Percentiles rank a stretch among this genome's conserved stretches.
Evolutionary conservation across 208 protist genomes (phyloP).

Genomic region (Vickermania ingenoplastis): DNA sequence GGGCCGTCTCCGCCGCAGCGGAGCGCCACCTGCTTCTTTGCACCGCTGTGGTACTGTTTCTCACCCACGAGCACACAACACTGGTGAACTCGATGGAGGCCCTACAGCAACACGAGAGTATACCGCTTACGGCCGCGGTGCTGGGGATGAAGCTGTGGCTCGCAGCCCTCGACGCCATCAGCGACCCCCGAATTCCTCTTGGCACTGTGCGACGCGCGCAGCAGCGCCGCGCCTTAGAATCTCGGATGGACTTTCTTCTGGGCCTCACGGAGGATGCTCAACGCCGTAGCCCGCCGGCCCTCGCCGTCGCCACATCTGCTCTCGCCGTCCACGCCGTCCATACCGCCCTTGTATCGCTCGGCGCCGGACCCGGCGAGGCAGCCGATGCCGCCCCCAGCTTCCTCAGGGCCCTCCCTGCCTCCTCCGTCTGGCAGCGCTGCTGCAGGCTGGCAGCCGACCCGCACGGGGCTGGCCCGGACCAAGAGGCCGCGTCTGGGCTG

Average conservation of each 20-base stretch:
- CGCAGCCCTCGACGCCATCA: conserved; percentile 34
- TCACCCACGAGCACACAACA: not conserved
- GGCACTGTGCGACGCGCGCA: conserved; percentile 49
- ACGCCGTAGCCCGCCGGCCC: not conserved
- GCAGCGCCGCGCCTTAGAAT: conserved; percentile 42
- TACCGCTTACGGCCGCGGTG: not conserved
- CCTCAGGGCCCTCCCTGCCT: conserved; percentile 34
- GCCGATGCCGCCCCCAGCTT: conserved; percentile 46
- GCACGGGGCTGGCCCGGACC: too few species aligned
- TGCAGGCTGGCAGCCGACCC: too few species aligned
- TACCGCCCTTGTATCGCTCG: too few species aligned
- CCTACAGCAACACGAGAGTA: not conserved
- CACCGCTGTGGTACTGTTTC: not conserved
- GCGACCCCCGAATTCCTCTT: conserved; percentile 42
- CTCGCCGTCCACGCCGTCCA: conserved; percentile 2
- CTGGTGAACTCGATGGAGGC: not conserved
- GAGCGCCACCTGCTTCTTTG: not conserved
- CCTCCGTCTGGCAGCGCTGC: conserved; percentile 33
- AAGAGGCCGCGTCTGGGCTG: too few species aligned
- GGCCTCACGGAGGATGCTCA: too few species aligned
- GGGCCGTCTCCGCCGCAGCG: not conserved
- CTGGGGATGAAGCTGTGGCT: conserved; percentile 25
- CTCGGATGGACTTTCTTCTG: conserved; percentile 25
- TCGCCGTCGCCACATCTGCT: not conserved
- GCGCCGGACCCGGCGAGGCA: conserved; percentile 33